These are phyloP conservation scores for Colletotrichum musicola DNA, from an alignment of 2,329 filamentous ascomycete genomes.

Conservation along the genomic window DNA sequence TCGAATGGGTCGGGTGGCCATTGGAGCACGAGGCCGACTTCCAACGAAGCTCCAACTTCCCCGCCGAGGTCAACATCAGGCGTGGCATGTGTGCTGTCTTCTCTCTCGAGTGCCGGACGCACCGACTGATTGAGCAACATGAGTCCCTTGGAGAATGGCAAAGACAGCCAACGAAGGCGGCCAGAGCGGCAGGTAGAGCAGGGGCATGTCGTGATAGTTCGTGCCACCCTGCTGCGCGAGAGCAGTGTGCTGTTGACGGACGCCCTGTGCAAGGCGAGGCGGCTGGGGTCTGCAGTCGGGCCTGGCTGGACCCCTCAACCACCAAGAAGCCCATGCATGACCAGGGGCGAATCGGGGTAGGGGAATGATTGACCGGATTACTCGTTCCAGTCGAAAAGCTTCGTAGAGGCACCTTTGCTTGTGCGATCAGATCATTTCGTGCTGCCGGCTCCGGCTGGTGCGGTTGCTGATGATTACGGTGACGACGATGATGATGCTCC, in stretches of 20 bases:
- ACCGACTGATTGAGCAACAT: not conserved
- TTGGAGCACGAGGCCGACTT: conserved; percentile 9
- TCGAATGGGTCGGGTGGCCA: not conserved
- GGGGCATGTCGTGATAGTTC: not conserved
- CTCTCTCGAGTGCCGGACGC: conserved; percentile 4
- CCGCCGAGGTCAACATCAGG: not conserved
- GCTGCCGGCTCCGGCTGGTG: not conserved
- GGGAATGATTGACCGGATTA: conserved; percentile 3
- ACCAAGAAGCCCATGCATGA: conserved; percentile 1
- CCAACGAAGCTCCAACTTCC: not conserved
- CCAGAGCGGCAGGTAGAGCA: not conserved
- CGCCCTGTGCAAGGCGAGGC: not conserved
- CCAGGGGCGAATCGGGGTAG: not conserved
- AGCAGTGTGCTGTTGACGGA: not conserved
- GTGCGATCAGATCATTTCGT: conserved; percentile 3
- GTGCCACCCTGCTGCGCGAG: not conserved
- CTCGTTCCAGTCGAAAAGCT: not conserved
- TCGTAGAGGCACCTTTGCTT: not conserved
- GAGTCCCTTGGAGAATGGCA: not conserved
- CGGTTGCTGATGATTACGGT: not conserved
- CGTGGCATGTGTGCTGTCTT: not conserved
- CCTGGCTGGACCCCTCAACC: conserved; percentile 2
- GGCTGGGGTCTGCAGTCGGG: conserved; percentile 1
- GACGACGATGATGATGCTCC: not conserved
- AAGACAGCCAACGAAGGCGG: not conserved